Conservation (phyloP, 768 basidiomycete species). For the Baorangia bicolor region DNA sequence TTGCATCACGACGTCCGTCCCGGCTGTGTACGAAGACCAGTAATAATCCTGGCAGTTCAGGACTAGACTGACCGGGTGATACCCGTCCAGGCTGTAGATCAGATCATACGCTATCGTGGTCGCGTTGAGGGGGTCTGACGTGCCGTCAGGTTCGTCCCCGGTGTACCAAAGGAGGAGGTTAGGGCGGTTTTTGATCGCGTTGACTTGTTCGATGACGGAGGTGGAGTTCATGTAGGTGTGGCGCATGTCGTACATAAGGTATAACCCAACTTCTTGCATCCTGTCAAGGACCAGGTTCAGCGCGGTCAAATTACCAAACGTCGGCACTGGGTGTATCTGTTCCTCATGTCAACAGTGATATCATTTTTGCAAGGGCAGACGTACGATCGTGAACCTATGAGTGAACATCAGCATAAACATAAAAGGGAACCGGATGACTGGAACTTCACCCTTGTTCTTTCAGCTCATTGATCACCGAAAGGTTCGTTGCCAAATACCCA, state of each 20-base stretch:
- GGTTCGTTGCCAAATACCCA: slow-evolving; percentile 22
- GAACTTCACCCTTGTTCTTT: slow-evolving; percentile 30
- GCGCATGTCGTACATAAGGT: too few species aligned
- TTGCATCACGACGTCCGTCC: slow-evolving; percentile 70
- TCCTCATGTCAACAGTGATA: too few species aligned
- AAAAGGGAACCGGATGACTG: background rate
- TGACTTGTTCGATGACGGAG: slow-evolving; percentile 68
- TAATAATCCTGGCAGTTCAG: too few species aligned
- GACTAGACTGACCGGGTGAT: too few species aligned
- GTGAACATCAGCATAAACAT: background rate
- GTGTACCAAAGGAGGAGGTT: slow-evolving; percentile 74
- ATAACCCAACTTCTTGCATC: slow-evolving; percentile 66
- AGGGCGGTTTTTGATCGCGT: slow-evolving; percentile 59
- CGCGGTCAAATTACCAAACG: too few species aligned
- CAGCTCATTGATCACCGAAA: slow-evolving; percentile 30
- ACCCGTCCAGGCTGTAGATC: too few species aligned
- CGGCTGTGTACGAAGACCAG: too few species aligned
- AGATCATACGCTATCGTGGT: slow-evolving; percentile 47
- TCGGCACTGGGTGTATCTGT: too few species aligned
- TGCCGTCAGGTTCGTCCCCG: too few species aligned
- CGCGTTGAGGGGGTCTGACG: slow-evolving; percentile 57
- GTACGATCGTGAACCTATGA: slow-evolving; percentile 31
- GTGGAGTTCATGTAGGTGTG: slow-evolving; percentile 64
- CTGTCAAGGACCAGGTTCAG: slow-evolving; percentile 59
- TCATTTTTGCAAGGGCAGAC: slow-evolving; percentile 3